Conservation (phyloP, 176 grass and related monocot species). For the Carex littledalei region DNA sequence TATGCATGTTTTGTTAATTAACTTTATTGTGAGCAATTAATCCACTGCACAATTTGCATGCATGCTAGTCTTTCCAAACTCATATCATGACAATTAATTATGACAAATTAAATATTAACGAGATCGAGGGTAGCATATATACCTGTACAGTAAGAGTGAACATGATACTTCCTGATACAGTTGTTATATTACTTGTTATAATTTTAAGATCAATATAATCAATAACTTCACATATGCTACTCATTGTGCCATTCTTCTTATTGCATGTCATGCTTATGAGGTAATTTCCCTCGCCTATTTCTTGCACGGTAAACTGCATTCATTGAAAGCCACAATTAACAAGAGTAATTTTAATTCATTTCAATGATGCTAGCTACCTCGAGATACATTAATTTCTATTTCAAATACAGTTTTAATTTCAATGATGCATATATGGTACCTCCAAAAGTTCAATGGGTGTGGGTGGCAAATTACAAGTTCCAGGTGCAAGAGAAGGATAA, state of each 20-base stretch:
- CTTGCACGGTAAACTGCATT: conserved; percentile 40
- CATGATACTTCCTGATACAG: conserved; percentile 28
- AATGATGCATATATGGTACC: conserved; percentile 4
- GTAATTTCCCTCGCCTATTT: conserved; percentile 24
- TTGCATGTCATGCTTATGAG: conserved; percentile 44
- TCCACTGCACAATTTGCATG: neutral
- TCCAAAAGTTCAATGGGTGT: conserved; percentile 28
- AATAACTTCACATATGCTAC: conserved; percentile 40
- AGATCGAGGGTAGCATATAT: neutral
- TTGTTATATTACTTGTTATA: conserved; percentile 44
- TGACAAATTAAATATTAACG: neutral
- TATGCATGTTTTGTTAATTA: neutral
- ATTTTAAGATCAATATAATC: conserved; percentile 38
- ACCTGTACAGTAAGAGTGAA: conserved; percentile 55
- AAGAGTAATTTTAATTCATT: neutral
- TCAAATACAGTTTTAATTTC: neutral
- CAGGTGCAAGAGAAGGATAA: neutral
- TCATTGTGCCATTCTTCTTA: conserved; percentile 37
- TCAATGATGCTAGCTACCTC: no score
- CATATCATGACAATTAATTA: neutral
- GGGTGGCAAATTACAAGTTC: conserved; percentile 15
- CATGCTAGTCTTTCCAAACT: neutral
- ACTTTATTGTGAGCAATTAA: neutral
- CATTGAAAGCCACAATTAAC: neutral
- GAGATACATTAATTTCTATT: no score